Evolutionary conservation across 1,284 basidiomycete species (phyloP), one percentile per base, ranked within the genome.

Genomic region (Trametes pubescens): DNA sequence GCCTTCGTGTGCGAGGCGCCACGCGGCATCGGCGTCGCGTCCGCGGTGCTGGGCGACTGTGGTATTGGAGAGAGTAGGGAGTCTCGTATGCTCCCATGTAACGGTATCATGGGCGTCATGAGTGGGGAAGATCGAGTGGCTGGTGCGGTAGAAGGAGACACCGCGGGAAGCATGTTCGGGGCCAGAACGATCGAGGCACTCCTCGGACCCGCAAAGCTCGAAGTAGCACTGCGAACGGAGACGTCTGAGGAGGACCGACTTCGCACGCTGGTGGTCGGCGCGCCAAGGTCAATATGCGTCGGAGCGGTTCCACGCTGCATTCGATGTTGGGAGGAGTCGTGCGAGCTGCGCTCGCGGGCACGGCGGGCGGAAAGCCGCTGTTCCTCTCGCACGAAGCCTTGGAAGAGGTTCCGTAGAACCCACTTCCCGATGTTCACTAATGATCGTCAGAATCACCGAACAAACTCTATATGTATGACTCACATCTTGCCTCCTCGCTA

Each of bases 351-450:
- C 0, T 80, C 77, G 57, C 76, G 76, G 69, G 68, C 74, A 69
- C 78, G 78, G n/a, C 80, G 80, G 32, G 72, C 46, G 14, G 68
- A 63, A 0, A 78, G 68, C 13, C 82, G 81, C 61, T 85, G 82
- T 69, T 92, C 85, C 71, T 92, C 91, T 3, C 82, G 80, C 55
- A 92, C 83, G 72, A 93, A 93, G 0, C 83, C 84, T 24, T 86
- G 71, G 72, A 94, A 94, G 6, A 94, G 74, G 73, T 93, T 94
- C 32, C 87, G 82, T 22, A 94, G 75, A 2, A 91, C 85, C 92
- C 91, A 93, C 76, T 91, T 93, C 2, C 91, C 92, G 49, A 93
- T 79, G 74, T 93, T 94, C 66, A 94, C 91, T 94, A 70, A 18
- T 35, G 38, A 61, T 46, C 4, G 35, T 56, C 18, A 51, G 34